A percentile compares a stretch with the other conserved stretches of the same genome.
Evolutionary conservation across 108 stramenopile genomes (phyloP).

Genomic region (Aurantiochytrium sp.): DNA sequence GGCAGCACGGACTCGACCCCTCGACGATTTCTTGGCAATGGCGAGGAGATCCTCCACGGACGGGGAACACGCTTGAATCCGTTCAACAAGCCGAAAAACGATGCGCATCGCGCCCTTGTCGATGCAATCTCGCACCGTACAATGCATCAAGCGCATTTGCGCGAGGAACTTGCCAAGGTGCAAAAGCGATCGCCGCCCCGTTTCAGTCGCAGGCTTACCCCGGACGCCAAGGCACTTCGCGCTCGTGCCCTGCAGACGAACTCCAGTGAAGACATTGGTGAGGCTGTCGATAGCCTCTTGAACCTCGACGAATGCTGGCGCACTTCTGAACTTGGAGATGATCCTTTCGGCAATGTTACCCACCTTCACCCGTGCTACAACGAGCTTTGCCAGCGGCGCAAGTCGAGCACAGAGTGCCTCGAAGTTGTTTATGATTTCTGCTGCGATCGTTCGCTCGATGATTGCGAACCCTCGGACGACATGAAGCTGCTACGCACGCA

Average conservation of each 20-base stretch:
- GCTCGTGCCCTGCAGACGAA: too few species aligned
- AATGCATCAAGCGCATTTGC: neutral
- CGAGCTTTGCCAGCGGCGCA: neutral
- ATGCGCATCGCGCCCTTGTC: neutral
- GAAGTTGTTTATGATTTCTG: neutral
- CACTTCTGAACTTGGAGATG: neutral
- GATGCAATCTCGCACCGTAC: neutral
- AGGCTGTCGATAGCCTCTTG: neutral
- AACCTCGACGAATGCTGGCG: neutral
- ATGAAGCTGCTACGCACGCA: neutral
- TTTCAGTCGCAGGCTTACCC: neutral
- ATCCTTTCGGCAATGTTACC: neutral
- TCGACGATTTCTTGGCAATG: neutral
- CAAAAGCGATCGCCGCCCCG: neutral
- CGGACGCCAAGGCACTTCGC: too few species aligned
- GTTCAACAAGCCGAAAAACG: neutral
- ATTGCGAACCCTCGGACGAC: neutral
- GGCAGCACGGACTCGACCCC: neutral
- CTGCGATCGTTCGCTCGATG: neutral
- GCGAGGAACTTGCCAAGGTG: neutral
- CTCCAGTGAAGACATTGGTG: neutral
- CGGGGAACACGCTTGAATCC: neutral
- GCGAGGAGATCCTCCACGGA: neutral
- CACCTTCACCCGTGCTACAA: neutral
- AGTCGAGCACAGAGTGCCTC: neutral